A percentile compares a stretch with the other conserved stretches of the same genome.
phyloP scores from a whole-genome alignment of 139 green algal genomes.

The Tetraselmis chui region DNA sequence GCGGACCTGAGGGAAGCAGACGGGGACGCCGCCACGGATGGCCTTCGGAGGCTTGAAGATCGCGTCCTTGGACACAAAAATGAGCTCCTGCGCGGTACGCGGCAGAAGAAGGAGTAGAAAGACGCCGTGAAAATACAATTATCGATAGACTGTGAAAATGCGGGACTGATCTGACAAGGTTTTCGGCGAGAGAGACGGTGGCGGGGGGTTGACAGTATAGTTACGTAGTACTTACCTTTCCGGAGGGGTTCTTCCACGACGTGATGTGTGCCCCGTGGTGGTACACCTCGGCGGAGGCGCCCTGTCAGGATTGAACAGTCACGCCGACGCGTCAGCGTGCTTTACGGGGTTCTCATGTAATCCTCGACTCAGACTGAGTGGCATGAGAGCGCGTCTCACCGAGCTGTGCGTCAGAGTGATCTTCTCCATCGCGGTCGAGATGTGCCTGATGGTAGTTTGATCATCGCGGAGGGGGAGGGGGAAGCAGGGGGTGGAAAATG shows the following conservation, averaged over 20 bases:
- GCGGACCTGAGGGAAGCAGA: conserved; percentile 83
- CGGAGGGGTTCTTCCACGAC: conserved; percentile 37
- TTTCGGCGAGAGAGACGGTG: not conserved
- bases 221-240: conserved; percentile 22
- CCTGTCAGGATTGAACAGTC: conserved; percentile 20
- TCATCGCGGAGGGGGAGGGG: no score
- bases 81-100: conserved; percentile 42
- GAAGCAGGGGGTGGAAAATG: no score
- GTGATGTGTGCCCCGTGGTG: conserved; percentile 63
- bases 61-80: conserved; percentile 71
- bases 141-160: not conserved
- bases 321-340: not conserved
- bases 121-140: no score
- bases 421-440: not conserved
- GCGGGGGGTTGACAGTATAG: not conserved
- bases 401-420: not conserved
- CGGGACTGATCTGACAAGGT: not conserved
- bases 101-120: not conserved
- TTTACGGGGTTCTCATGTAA: no score
- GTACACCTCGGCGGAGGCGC: conserved; percentile 40
- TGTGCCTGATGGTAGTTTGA: no score
- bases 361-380: not conserved
- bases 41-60: conserved; percentile 79
- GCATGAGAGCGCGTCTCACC: not conserved
- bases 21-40: conserved; percentile 73